Conservation (phyloP, 352 stramenopile species). For the Phytophthora crassamura region DNA sequence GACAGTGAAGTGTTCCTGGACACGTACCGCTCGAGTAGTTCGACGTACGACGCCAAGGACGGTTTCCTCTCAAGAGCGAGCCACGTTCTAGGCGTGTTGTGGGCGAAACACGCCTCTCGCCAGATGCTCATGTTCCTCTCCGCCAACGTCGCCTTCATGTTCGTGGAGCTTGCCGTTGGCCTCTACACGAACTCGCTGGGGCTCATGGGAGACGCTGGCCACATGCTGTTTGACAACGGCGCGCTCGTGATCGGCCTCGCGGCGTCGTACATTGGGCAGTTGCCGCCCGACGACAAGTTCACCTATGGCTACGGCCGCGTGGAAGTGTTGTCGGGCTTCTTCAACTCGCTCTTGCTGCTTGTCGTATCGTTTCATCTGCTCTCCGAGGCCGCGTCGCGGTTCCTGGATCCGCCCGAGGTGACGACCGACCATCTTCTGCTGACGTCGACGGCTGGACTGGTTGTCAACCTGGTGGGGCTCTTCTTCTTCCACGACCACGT, state of each 20-base stretch:
- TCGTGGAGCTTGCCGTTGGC: slow-evolving; percentile 87
- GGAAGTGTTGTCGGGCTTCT: slow-evolving; percentile 87
- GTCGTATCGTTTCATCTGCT: slow-evolving; percentile 89
- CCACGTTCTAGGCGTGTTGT: slow-evolving; percentile 55
- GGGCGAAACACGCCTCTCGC: slow-evolving; percentile 63
- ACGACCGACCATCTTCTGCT: slow-evolving; percentile 87
- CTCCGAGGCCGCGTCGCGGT: slow-evolving; percentile 73
- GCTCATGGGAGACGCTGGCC: slow-evolving; percentile 85
- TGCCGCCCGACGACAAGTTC: slow-evolving; percentile 74
- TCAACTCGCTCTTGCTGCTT: slow-evolving; percentile 88
- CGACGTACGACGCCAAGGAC: not conserved
- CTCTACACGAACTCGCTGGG: slow-evolving; percentile 87
- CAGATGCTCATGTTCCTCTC: slow-evolving; percentile 87
- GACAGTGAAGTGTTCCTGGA: slow-evolving; percentile 45
- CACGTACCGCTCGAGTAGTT: slow-evolving; percentile 42
- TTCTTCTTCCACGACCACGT: slow-evolving; percentile 92
- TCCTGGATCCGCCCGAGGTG: slow-evolving; percentile 79
- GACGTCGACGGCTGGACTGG: slow-evolving; percentile 81
- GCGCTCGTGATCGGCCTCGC: slow-evolving; percentile 86
- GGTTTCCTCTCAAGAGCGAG: not conserved
- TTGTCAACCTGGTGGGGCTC: slow-evolving; percentile 89
- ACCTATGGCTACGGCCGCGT: slow-evolving; percentile 90
- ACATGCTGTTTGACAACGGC: slow-evolving; percentile 92
- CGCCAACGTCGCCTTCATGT: slow-evolving; percentile 88
- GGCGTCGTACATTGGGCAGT: slow-evolving; percentile 82